These are phyloP conservation scores for Zangia roseola DNA, from an alignment of 768 basidiomycete genomes.

Conservation along the genomic window DNA sequence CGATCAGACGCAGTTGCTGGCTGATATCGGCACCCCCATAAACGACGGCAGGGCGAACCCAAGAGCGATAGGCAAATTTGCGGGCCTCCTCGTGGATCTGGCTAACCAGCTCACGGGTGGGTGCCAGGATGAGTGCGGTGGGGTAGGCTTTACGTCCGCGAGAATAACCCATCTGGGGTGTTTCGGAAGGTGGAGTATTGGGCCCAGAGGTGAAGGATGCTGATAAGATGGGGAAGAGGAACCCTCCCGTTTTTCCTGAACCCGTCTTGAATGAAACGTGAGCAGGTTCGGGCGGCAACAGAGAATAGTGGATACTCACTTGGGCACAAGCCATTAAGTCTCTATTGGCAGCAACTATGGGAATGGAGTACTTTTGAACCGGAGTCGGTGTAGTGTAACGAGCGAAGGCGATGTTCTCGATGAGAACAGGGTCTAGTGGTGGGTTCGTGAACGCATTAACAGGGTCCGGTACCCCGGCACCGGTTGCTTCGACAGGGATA, in stretches of 20 bases:
- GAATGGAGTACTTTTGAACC: constrained; percentile 99
- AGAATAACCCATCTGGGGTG: constrained; percentile 48
- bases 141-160: constrained; percentile 90
- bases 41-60: constrained; percentile 98
- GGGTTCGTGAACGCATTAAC: constrained; percentile 82
- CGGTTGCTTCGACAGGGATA: constrained; percentile 98
- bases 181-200: constrained; percentile 58
- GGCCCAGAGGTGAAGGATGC: constrained; percentile 88
- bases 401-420: constrained; percentile 93
- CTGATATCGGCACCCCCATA: constrained; percentile 99
- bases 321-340: constrained; percentile 96
- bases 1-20: constrained; percentile 88
- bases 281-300: constrained; percentile 15
- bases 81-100: constrained; percentile 99
- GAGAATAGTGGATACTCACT: constrained; percentile 40
- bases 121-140: constrained; percentile 95
- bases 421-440: constrained; percentile 87
- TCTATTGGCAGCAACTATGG: constrained; percentile 88
- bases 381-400: constrained; percentile 96
- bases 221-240: constrained; percentile 98
- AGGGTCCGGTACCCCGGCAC: constrained; percentile 95
- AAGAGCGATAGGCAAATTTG: constrained; percentile 98
- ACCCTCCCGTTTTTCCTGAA: constrained; percentile 98
- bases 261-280: constrained; percentile 67
- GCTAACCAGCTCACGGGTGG: constrained; percentile 97